Base-by-base conservation (phyloP, 1,139 yeast species). In the Nakaseomyces uthaithaninus region DNA sequence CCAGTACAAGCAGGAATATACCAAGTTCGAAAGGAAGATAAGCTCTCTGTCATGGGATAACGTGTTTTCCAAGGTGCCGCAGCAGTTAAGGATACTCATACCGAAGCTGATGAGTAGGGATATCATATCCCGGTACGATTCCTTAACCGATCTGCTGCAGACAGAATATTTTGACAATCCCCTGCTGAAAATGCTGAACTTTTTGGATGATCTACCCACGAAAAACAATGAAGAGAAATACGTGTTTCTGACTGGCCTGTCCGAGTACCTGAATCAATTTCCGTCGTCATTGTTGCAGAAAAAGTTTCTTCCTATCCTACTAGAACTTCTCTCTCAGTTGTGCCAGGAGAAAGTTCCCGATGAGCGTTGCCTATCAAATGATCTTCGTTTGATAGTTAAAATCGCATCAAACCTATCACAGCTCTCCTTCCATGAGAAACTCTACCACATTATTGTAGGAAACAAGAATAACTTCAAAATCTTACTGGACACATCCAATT, bases 141-240 rank as follows among this genome's bases (percentile, higher is more conserved):
- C 57, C 33, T 53, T 60, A 10, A 48, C 48, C 2, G 60, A 57
- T 17, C 55, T 60, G 42, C 41, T 59, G 12, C 53, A 56, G 8
- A 46, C 54, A 26, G 60, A 57, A 9, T 58, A 56, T 40, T 59
- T 57, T 59, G 83, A 85, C 60, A 93, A 89, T 46, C 84, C 91
- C 41, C 65, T 89, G 40, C 78, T 91, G 41, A 81, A 84, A 55
- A 81, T 94, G 3, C 72, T 91, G 68, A 76, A 82, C 61, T 81
- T 83, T 53, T 62, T 91, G 38, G 97, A 89, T 57, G 94, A 85
- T 45, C 80, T 85, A 48, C 75, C 89, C 7, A 85, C 95, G 1
- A 81, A 84, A 50, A 64, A 80, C 2, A 65, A 69, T 2, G 72
- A 74, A 11, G 96, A 89, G 45, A 82, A 81, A 52, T 62, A 74